Base-by-base conservation (phyloP, 1,284 basidiomycete genomes). In the Porogramme epimiltina region DNA sequence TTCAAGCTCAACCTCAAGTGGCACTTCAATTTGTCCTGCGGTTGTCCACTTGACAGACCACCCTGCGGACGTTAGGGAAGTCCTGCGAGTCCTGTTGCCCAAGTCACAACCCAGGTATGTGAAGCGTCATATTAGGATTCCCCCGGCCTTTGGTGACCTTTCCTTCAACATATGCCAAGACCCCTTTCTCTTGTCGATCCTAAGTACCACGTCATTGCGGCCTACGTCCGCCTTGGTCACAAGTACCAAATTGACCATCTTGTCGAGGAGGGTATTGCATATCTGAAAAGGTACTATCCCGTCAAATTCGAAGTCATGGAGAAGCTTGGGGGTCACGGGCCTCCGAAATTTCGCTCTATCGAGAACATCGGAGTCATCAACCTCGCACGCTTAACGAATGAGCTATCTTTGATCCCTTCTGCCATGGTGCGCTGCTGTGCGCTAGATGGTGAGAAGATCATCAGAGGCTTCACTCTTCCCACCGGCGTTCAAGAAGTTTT, bases 331-430 rank as follows among this genome's bases (percentile, higher is more conserved):
- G 18, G 10, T 2, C 33, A 25, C 25, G 3, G 3, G 1, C 45
- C 38, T 19, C 19, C 42, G 6, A 18, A 41, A 20, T 56, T 45
- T 23, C 16, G 28, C 9, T 20, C 18, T 11, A 19, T 3, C 8
- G n/a, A 49, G 19, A 33, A 42, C 3, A 51, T 54, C 18, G 49
- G 47, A 3, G 56, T 52, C 37, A 39, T 54, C 23, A 51, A 58
- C 38, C 37, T 54, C 31, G 52, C 52, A 11, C 52, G 52, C 0
- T 37, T 52, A 5, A 38, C 46, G 9, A 44, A 31, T 18, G 45
- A 51, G 22, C 25, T 13, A 8, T 22, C 37, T 3, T 4, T 55
- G 1, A 42, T 55, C 5, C 54, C 54, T 5, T 38, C 43, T 16
- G 55, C 55, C 3, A 16, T 51, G 6, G 19, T 50, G 15, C 13